Base-by-base conservation (phyloP, 768 basidiomycete species). In the Macrolepiota dolichaula region DNA sequence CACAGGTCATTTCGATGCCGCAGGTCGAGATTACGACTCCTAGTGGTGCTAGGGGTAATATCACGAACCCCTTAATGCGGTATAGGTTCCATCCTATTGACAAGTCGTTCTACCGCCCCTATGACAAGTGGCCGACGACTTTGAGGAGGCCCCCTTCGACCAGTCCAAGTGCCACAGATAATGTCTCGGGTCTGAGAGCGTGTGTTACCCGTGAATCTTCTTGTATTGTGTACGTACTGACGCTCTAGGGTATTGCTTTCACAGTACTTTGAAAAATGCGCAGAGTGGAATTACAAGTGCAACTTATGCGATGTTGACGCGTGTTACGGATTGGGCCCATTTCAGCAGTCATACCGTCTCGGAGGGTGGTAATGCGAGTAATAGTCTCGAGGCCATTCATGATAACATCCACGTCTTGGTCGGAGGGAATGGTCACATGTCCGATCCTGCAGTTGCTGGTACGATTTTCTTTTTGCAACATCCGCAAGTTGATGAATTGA, bases 321-420 rank as follows among this genome's bases (percentile, higher is more conserved):
- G 68, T 2, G 70, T 76, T 13, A 52, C 64, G 50, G 72, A 66
- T 5, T 82, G 79, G 78, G 61, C 67, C 0, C 69, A 65, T 9
- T 81, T 82, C 70, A 80, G 79, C 62, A 81, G 78, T 66, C 73
- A 79, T 65, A 70, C 72, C 1, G 10, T 46, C 35, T 69, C 63
- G 11, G 69, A 74, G 53, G 72, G 70, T 6, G 70, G 70, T n/a
- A 73, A 70, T 61, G 51, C 65, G 10, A 72, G 70, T 51, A 79
- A 76, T 70, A 79, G 77, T 58, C 63, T 82, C 29, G 79, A 82
- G 61, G 71, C 72, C 22, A 74, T 81, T 50, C 81, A 82, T 55
- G 77, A 81, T 59, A 57, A 64, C 24, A 71, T 81, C 10, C 80
- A 82, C 59, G 73, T 69, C 44, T 63, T 71, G 15, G 67, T 73